Percentiles rank a stretch among this genome's conserved stretches.
phyloP scores from a whole-genome alignment of 2,329 filamentous ascomycete genomes.

The Aaosphaeria arxii region DNA sequence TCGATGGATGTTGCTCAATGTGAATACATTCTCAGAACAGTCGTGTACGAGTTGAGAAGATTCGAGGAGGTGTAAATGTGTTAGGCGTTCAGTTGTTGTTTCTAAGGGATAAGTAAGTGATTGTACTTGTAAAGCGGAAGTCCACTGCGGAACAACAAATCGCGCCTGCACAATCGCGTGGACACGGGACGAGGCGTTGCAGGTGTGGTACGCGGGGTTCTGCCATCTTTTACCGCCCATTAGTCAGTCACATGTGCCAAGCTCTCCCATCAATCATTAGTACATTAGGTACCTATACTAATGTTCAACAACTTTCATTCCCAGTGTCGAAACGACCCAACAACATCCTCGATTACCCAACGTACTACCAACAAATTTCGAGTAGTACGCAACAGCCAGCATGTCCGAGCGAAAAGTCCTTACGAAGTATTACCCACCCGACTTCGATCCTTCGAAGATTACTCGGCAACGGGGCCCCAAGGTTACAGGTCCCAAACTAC shows the following conservation, averaged over 20 bases:
- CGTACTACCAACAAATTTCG: background rate
- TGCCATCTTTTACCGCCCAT: constrained; percentile 4
- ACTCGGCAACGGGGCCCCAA: constrained; percentile 67
- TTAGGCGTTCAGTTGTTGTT: too few species aligned
- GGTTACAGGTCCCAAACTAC: constrained; percentile 71
- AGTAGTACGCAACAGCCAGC: constrained; percentile 23
- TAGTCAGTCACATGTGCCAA: background rate
- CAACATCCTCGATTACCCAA: background rate
- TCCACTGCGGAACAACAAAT: background rate
- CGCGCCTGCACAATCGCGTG: constrained; percentile 12
- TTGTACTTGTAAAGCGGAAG: background rate
- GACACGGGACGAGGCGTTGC: constrained; percentile 10
- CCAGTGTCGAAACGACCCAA: background rate
- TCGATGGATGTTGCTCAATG: background rate
- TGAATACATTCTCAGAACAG: too few species aligned
- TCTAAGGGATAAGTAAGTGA: background rate
- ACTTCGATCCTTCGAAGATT: constrained; percentile 87
- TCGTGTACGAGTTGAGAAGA: too few species aligned
- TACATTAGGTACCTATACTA: background rate
- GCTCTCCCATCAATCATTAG: background rate
- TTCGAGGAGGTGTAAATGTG: too few species aligned
- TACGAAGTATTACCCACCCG: constrained; percentile 64
- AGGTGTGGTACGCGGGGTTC: constrained; percentile 8
- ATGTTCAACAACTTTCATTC: background rate
- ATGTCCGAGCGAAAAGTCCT: constrained; percentile 90